Evolutionary conservation across 495 filamentous ascomycete genomes (phyloP), one percentile per base, ranked within the genome.

Genomic region (Viridothelium virens): DNA sequence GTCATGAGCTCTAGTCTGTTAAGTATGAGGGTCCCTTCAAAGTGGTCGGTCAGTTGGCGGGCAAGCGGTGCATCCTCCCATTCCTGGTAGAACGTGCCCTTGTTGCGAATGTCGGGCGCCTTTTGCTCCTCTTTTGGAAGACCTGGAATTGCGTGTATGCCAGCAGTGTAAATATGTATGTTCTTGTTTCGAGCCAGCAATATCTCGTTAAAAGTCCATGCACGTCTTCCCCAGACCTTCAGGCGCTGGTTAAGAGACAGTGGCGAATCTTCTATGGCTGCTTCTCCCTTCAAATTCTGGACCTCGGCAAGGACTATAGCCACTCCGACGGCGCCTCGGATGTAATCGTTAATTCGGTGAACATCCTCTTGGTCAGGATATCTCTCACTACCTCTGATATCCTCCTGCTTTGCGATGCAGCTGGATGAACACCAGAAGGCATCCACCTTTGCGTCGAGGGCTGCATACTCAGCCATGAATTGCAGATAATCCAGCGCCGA

Each of bases 121-220:
- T 66, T 71, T 5, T 56, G 61, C 31, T 73, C 48, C 33, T 62
- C 38, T 59, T 37, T 41, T 11, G 47, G 63, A n/a, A 36, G 38
- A 11, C 62, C 12, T 36, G 68, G 63, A 53, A 53, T 53, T 18
- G 48, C 48, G 41, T 64, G 63, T 53, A 53, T 53, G 47, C 62
- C 61, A 10, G 56, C 59, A 16, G 65, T 69, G 56, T 74, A 79
- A 18, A 76, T 67, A n/a, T 61, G 48, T 53, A 53, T 63, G 44
- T 79, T 74, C 3, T 56, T 36, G 25, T 66, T 56, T 2, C 69
- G 67, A 16, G 56, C 63, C 2, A 82, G 76, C 1, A 83, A 68
- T 6, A 75, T 70, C 66, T 83, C 81, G 14, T 79, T 78, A 16
- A 82, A 74, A 2, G 79, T 81, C 81, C 81, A 83, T 44, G 81